Conservation (phyloP, 2,329 filamentous ascomycete species). For the Cucurbitaria berberidis region DNA sequence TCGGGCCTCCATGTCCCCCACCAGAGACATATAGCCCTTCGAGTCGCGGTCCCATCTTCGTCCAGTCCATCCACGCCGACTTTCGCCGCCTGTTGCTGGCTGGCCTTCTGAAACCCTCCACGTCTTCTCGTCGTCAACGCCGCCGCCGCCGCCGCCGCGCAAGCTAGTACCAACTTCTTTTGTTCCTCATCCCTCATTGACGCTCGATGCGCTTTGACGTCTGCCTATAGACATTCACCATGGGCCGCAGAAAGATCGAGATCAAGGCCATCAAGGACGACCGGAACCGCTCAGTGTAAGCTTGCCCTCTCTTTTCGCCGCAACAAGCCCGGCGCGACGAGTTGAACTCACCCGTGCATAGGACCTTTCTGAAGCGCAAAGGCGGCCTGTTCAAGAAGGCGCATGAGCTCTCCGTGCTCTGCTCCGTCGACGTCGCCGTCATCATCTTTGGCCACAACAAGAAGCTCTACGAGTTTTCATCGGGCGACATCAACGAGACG, state of each 20-base stretch:
- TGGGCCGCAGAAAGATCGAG: slow-evolving; percentile 99
- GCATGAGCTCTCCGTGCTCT: slow-evolving; percentile 95
- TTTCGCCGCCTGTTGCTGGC: slow-evolving; percentile 24
- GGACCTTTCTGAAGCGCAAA: slow-evolving; percentile 98
- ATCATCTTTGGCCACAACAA: slow-evolving; percentile 99
- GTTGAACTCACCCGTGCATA: slow-evolving; percentile 54
- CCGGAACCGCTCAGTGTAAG: slow-evolving; percentile 95
- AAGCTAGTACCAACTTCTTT: slow-evolving; percentile 33
- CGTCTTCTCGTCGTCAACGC: slow-evolving; percentile 27
- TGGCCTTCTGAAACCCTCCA: slow-evolving; percentile 34
- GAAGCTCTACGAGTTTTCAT: slow-evolving; percentile 98
- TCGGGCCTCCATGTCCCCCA: slow-evolving; percentile 26
- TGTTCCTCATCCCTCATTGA: slow-evolving; percentile 22
- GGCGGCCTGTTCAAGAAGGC: slow-evolving; percentile 99
- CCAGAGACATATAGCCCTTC: slow-evolving; percentile 35
- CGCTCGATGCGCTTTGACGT: slow-evolving; percentile 39
- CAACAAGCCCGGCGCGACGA: slow-evolving; percentile 22
- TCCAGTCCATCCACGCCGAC: slow-evolving; percentile 25
- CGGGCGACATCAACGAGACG: slow-evolving; percentile 88
- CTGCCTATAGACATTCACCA: slow-evolving; percentile 50
- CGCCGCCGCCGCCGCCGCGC: slow-evolving; percentile 31
- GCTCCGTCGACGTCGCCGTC: slow-evolving; percentile 96
- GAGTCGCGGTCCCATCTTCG: slow-evolving; percentile 24
- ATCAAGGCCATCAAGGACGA: slow-evolving; percentile 99
- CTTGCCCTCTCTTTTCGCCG: slow-evolving; percentile 24